Base-by-base conservation (phyloP, 2,329 filamentous ascomycete genomes). In the Rhinocladiella mackenziei region DNA sequence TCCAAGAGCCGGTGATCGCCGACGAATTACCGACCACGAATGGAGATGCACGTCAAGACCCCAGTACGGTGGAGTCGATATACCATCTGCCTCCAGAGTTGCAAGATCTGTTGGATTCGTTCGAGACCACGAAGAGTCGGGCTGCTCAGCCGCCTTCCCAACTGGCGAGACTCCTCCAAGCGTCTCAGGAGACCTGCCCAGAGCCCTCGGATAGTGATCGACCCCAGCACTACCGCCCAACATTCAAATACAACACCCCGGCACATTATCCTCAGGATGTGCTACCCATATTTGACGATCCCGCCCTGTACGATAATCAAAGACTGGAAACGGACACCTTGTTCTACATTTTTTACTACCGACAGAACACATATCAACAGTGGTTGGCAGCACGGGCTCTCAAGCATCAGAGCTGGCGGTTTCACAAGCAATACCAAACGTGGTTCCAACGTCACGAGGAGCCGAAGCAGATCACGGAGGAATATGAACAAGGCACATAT, bases 391-490 rank as follows among this genome's bases (percentile, higher is more conserved):
- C 92, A 10, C 95, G 94, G 68, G 88, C 92, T n/a, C 72, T 98
- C 39, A 98, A 98, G 70, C 86, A 91, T 56, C 92, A 98, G 67
- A 96, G 89, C 67, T 98, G 92, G 92, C 80, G 92, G 44, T 98
- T 98, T 65, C 92, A 98, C 71, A 98, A 98, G 74, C 92, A 97
- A 66, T 98, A 98, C 63, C 92, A 95, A 67, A 98, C 92, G 1
- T 98, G 92, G 92, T 98, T 98, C 62, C 92, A 98, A 67, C 79
- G 92, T 39, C 92, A 98, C 57, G 92, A 98, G 63, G 92, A 98
- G 71, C 92, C 92, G 13, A 98, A 98, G 74, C 89, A 83, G 58
- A 98, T 98, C 61, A 97, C 92, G 0, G 92, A 98, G 67, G 92
- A 98, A 69, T 97, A 88, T 62, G 92, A 98, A 70, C 92, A 98